Evolutionary conservation across 768 basidiomycete species (phyloP).

Genomic region (Lactarius hengduanensis): DNA sequence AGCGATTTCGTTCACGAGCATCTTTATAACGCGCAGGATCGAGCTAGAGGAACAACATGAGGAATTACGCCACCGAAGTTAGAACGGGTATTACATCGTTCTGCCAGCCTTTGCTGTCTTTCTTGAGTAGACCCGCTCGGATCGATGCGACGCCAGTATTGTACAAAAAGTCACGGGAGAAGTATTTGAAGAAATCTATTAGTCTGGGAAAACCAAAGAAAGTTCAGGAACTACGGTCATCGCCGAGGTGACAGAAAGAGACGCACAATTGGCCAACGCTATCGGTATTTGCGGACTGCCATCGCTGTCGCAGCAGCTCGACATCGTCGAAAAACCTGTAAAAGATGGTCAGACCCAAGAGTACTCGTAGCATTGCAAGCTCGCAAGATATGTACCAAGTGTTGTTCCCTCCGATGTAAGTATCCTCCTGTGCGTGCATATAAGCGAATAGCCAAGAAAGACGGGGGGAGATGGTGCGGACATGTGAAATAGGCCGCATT

Average conservation of each 20-base stretch:
- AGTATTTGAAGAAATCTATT: slow-evolving; percentile 98
- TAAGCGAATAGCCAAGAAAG: slow-evolving; percentile 20
- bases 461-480: slow-evolving; percentile 34
- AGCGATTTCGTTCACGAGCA: slow-evolving; percentile 83
- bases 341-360: background rate
- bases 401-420: slow-evolving; percentile 76
- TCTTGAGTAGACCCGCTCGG: slow-evolving; percentile 82
- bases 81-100: slow-evolving; percentile 49
- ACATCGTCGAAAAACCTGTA: slow-evolving; percentile 96
- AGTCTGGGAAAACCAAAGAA: slow-evolving; percentile 51
- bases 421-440: slow-evolving; percentile 59
- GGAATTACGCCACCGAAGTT: background rate
- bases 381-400: slow-evolving; percentile 50
- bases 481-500: slow-evolving; percentile 78
- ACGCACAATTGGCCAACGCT: slow-evolving; percentile 89
- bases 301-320: slow-evolving; percentile 84
- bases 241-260: background rate
- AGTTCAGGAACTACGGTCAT: slow-evolving; percentile 17
- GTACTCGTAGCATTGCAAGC: background rate
- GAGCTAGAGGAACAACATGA: slow-evolving; percentile 22
- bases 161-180: slow-evolving; percentile 89
- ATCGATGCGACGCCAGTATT: slow-evolving; percentile 91
- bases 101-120: slow-evolving; percentile 93
- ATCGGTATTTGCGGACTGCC: slow-evolving; percentile 93
- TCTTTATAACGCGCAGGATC: slow-evolving; percentile 53